phyloP scores from a whole-genome alignment of 768 basidiomycete species.

The Pholiota conissans region DNA sequence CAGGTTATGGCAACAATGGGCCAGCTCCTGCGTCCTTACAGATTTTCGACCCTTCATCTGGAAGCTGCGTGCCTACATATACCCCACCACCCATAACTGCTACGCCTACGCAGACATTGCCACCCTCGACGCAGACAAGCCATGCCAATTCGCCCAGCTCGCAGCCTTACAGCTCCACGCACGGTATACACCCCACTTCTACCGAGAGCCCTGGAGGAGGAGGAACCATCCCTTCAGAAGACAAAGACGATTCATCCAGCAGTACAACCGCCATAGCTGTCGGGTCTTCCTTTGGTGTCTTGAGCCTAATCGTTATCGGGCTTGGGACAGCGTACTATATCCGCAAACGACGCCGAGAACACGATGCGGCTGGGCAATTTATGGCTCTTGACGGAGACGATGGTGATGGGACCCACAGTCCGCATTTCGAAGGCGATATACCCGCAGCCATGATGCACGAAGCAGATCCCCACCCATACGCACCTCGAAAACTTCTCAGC shows the following conservation, averaged over 20 bases:
- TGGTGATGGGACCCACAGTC: constrained; percentile 33
- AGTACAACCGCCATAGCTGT: constrained; percentile 53
- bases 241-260: constrained; percentile 15
- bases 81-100: constrained; percentile 29
- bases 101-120: constrained; percentile 31
- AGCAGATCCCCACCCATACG: constrained; percentile 9
- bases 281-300: constrained; percentile 59
- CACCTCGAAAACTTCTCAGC: constrained; percentile 18
- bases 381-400: constrained; percentile 24
- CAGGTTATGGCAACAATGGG: constrained; percentile 48
- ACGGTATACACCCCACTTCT: constrained; percentile 20
- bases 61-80: constrained; percentile 43
- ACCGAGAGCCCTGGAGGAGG: constrained; percentile 19
- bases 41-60: constrained; percentile 49
- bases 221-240: constrained; percentile 17
- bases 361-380: constrained; percentile 25
- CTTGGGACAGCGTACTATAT: constrained; percentile 44
- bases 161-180: neutral
- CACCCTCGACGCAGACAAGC: constrained; percentile 30
- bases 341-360: constrained; percentile 30
- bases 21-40: constrained; percentile 57
- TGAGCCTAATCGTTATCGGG: constrained; percentile 50
- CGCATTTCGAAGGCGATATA: constrained; percentile 29
- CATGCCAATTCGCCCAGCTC: neutral
- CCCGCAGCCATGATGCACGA: constrained; percentile 28